Evolutionary conservation across 352 stramenopile genomes (phyloP), one percentile per base, ranked within the genome.

Genomic region (Phytophthora pinifolia): DNA sequence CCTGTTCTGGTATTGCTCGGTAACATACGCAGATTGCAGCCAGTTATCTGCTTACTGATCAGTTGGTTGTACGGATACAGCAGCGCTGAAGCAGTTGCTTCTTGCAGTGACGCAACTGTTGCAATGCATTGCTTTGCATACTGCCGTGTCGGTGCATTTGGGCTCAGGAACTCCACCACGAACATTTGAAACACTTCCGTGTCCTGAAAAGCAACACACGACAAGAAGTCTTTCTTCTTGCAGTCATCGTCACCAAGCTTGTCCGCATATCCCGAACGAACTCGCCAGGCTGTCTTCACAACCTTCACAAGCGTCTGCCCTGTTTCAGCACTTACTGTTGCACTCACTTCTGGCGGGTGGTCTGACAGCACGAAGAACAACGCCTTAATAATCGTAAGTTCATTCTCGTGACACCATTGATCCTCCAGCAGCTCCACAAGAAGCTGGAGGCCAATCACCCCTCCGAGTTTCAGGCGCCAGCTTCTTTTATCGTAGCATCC

Each of bases 311-410:
- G 57, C 0, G 81, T 58, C 6, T 91, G 67, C 9, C 83, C 82
- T 10, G 84, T 88, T 32, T 92, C 83, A 9, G 63, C 54, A 53
- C 78, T 89, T 27, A 96, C 76, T n/a, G 67, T 89, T 4, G 80
- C 71, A 42, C 77, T 92, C 25, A 96, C 81, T 73, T 96, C 87
- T 4, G 79, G 66, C 4, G 86, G 83, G 49, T 96, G 87, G 43
- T 95, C 84, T 7, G 82, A 89, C 13, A 96, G 59, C 22, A 96
- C 85, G 48, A 95, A 96, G 44, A 96, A 90, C 31, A 96, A 55
- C 4, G 82, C 78, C 33, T 92, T 92, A 14, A 89, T 64, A 43
- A 96, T 92, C 20, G 69, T 83, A 4, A 95, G 65, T 47, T 96
- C 80, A 50, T 96, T 95, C 65, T 94, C 84, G 43, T 91, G 86